Conservation (phyloP, 2,329 filamentous ascomycete genomes). For the Podosphaera aphanis region DNA sequence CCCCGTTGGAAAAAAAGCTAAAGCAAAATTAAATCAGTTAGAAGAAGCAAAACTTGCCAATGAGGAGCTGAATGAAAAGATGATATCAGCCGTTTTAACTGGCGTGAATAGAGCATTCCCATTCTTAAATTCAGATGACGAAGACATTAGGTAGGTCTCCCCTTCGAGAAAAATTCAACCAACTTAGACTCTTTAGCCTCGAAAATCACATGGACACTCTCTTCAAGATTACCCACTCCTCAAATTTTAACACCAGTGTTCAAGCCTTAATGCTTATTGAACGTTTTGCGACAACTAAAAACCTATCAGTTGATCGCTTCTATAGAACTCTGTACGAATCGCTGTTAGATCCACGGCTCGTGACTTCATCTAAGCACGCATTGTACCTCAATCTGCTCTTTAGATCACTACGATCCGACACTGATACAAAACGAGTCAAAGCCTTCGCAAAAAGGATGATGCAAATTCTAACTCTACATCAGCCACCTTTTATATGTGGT, state of each 20-base stretch:
- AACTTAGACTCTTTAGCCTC: constrained; percentile 25
- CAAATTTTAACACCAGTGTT: constrained; percentile 96
- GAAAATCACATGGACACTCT: constrained; percentile 81
- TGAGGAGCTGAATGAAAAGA: constrained; percentile 49
- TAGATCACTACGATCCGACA: constrained; percentile 65
- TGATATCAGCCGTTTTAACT: constrained; percentile 74
- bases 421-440: constrained; percentile 79
- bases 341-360: constrained; percentile 66
- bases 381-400: constrained; percentile 86
- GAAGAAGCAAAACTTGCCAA: constrained; percentile 18
- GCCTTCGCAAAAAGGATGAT: constrained; percentile 87
- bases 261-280: constrained; percentile 90
- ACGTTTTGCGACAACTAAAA: constrained; percentile 62
- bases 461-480: constrained; percentile 69
- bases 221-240: constrained; percentile 88
- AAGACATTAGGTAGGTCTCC: constrained; percentile 34
- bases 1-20: constrained; percentile 26
- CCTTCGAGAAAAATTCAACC: no score
- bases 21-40: constrained; percentile 18
- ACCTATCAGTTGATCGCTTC: constrained; percentile 69
- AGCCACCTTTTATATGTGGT: constrained; percentile 78
- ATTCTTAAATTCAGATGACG: constrained; percentile 54
- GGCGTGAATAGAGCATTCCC: constrained; percentile 92
- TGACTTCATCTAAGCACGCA: constrained; percentile 81
- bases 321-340: constrained; percentile 93